phyloP scores from a whole-genome alignment of 176 grass and related monocot species.

The Triticum urartu region DNA sequence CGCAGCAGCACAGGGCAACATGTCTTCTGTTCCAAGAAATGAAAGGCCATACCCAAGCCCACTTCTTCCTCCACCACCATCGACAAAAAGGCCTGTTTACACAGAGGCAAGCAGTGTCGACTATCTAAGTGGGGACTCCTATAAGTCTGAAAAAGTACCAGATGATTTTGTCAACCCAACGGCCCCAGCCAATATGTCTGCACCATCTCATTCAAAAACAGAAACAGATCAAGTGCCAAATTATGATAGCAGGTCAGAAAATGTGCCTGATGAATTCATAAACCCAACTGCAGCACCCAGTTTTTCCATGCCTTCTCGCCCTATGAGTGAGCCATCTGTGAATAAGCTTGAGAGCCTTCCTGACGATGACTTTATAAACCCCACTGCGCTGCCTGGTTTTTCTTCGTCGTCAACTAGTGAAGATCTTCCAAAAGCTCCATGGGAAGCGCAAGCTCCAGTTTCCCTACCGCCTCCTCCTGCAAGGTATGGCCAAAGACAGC shows the following conservation, averaged over 20 bases:
- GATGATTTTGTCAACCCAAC: constrained; percentile 58
- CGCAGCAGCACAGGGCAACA: constrained; percentile 45
- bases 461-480: constrained; percentile 77
- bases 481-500: constrained; percentile 83
- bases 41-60: constrained; percentile 49
- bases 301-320: constrained; percentile 32
- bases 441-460: constrained; percentile 56
- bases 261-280: constrained; percentile 41
- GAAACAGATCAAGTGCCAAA: constrained; percentile 24
- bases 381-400: constrained; percentile 50
- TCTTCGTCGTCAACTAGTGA: constrained; percentile 40
- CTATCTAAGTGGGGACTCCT: constrained; percentile 70
- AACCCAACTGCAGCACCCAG: constrained; percentile 53
- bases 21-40: constrained; percentile 39
- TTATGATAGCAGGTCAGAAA: constrained; percentile 24
- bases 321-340: constrained; percentile 7
- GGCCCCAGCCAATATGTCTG: constrained; percentile 32
- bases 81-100: constrained; percentile 61
- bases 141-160: constrained; percentile 50
- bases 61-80: constrained; percentile 78
- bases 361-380: constrained; percentile 60
- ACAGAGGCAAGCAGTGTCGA: constrained; percentile 42
- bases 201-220: constrained; percentile 32
- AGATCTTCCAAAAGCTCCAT: constrained; percentile 63
- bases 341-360: constrained; percentile 44